These are phyloP conservation scores for Glycine tomentella DNA, from an alignment of 306 rosid genomes.

Conservation along the genomic window DNA sequence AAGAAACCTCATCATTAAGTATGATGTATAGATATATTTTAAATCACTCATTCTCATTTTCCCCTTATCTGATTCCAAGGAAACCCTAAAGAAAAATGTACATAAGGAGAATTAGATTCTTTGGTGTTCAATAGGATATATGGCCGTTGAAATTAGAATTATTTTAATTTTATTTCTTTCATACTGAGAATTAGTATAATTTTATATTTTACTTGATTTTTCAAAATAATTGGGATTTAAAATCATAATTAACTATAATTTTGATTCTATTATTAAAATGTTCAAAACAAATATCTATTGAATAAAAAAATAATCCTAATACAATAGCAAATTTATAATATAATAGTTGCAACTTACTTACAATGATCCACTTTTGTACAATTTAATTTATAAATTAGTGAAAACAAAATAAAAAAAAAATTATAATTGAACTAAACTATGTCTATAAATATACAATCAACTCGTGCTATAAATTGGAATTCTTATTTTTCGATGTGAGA, in stretches of 20 bases:
- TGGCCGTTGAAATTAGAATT: neutral
- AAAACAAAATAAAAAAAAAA: too few species aligned
- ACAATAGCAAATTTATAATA: too few species aligned
- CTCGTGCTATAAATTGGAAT: neutral
- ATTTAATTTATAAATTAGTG: too few species aligned
- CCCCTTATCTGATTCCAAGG: neutral
- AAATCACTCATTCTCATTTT: neutral
- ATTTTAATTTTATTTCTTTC: neutral
- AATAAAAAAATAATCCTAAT: too few species aligned
- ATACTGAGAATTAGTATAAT: neutral
- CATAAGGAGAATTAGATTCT: neutral
- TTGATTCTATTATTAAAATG: neutral
- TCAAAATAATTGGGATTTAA: neutral
- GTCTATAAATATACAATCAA: neutral
- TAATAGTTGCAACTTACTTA: too few species aligned
- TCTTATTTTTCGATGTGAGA: too few species aligned
- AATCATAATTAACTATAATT: neutral
- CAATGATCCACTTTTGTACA: too few species aligned
- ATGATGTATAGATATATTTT: neutral
- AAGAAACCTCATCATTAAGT: neutral
- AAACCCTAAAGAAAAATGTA: neutral
- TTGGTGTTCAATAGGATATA: neutral
- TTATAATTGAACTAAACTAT: too few species aligned
- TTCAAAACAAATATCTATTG: too few species aligned
- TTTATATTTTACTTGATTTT: neutral